Evolutionary conservation across 805 yeast species (phyloP), one percentile per base, ranked within the genome.

Genomic region (Nakazawaea ishiwadae): DNA sequence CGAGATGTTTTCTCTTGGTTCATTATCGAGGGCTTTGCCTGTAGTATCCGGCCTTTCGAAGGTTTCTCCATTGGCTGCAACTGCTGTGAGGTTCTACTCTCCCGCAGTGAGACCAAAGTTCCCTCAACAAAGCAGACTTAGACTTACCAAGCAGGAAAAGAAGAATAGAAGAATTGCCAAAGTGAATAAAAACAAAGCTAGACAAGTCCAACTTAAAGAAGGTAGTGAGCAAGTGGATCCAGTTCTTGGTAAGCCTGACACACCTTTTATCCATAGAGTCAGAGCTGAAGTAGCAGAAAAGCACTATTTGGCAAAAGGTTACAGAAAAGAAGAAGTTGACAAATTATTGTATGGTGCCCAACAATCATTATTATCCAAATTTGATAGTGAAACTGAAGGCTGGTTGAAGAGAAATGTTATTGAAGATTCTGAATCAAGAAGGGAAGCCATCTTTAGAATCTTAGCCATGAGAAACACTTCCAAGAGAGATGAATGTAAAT

Each of bases 291-390:
- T 83, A 35, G 68, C 70, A 33, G 93, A 86, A 57, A 83, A 84
- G 12, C 68, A 71, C 44, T 78, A 77, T 39, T 68, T 85, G 56
- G 71, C 84, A 12, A 70, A 71, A 49, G 81, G 84, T 0, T 79
- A 75, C 50, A 68, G 73, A 29, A 60, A 75, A 37, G 66, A 63
- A 26, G 90, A 87, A 53, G 81, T 87, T 36, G 93, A 88, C 47
- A 84, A 77, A 56, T 67, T 89, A 41, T 54, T 88, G 37, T 81
- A 73, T 50, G 93, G 96, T 30, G 93, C 90, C 9, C 84, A 83
- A 55, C 76, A 77, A 50, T 77, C 84, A 6, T 66, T 70, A 3
- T 54, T 77, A 35, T 63, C 66, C 39, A 68, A 63, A 36, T 54
- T 46, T 24, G 47, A 39, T 21, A 49, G 50, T 26, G 47, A 47